phyloP scores from a whole-genome alignment of 345 rosid genomes.

The Hibiscus trionum region DNA sequence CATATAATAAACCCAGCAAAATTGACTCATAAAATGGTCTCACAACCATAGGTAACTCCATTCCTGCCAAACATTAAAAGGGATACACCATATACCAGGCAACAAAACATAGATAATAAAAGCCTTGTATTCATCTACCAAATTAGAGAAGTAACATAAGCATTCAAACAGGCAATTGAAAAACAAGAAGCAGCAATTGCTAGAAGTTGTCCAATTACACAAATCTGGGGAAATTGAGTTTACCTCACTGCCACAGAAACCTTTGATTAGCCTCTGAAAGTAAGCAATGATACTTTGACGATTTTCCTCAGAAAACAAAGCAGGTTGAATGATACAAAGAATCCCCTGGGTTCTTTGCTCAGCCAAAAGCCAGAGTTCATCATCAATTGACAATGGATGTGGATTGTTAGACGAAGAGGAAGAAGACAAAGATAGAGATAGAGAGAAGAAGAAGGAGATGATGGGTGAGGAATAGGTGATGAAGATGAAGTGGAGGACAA shows the following conservation, averaged over 20 bases:
- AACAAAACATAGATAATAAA: neutral
- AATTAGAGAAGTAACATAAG: too few relatives aligned
- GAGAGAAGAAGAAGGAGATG: neutral
- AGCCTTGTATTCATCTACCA: too few relatives aligned
- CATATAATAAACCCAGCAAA: too few relatives aligned
- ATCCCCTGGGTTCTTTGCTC: constrained; percentile 74
- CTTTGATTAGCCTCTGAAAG: constrained; percentile 43
- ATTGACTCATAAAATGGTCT: neutral
- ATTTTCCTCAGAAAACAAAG: constrained; percentile 51
- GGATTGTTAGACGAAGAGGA: constrained; percentile 1
- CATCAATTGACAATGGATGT: constrained; percentile 35
- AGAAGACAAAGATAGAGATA: neutral
- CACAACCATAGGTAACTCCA: neutral
- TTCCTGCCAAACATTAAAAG: neutral
- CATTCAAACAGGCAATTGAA: too few relatives aligned
- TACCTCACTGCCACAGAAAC: constrained; percentile 61
- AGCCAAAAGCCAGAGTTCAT: constrained; percentile 58
- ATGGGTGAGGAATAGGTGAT: constrained; percentile 15
- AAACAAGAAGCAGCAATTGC: neutral
- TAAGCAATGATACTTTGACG: constrained; percentile 57
- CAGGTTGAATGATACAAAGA: constrained; percentile 55
- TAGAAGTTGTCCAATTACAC: neutral
- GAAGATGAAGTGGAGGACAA: constrained; percentile 20
- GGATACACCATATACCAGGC: too few relatives aligned
- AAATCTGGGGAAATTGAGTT: too few relatives aligned